Conservation (phyloP, 2,329 filamentous ascomycete genomes). For the Xylariales sp. region DNA sequence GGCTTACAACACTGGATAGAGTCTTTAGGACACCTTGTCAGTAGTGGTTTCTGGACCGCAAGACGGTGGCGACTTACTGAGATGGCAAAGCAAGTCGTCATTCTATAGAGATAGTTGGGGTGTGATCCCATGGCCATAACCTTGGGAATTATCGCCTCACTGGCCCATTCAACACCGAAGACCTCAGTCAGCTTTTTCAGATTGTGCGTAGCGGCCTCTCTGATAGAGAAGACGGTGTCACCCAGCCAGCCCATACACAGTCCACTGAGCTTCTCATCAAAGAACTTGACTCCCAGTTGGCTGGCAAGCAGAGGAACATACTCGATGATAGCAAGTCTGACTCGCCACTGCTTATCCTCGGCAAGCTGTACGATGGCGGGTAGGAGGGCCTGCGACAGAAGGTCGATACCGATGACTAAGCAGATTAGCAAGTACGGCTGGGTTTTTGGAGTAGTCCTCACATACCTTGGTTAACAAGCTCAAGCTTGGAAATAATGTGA, state of each 20-base stretch:
- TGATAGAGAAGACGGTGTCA: slow-evolving; percentile 97
- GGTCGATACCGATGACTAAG: slow-evolving; percentile 91
- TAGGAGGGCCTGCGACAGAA: slow-evolving; percentile 91
- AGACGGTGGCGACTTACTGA: slow-evolving; percentile 61
- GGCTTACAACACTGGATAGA: slow-evolving; percentile 83
- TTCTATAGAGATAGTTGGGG: slow-evolving; percentile 97
- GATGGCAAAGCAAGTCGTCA: slow-evolving; percentile 99
- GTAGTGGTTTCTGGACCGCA: neutral
- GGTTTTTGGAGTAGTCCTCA: slow-evolving; percentile 4
- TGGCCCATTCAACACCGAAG: slow-evolving; percentile 97
- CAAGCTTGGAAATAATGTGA: slow-evolving; percentile 99
- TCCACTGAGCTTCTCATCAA: slow-evolving; percentile 92
- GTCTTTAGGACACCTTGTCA: slow-evolving; percentile 55
- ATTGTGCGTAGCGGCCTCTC: slow-evolving; percentile 95
- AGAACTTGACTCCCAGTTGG: slow-evolving; percentile 94
- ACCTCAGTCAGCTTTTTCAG: slow-evolving; percentile 98
- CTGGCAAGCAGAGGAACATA: slow-evolving; percentile 95
- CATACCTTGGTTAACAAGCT: slow-evolving; percentile 91
- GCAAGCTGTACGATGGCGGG: slow-evolving; percentile 96
- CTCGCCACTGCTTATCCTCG: slow-evolving; percentile 99
- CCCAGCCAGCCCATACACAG: slow-evolving; percentile 98
- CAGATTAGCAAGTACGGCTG: slow-evolving; percentile 13
- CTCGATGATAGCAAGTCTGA: slow-evolving; percentile 96
- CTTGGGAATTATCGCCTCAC: slow-evolving; percentile 94
- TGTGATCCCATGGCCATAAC: slow-evolving; percentile 98